Evolutionary conservation across 176 grass and related monocot genomes (phyloP).

Genomic region (Hyparrhenia diplandra): DNA sequence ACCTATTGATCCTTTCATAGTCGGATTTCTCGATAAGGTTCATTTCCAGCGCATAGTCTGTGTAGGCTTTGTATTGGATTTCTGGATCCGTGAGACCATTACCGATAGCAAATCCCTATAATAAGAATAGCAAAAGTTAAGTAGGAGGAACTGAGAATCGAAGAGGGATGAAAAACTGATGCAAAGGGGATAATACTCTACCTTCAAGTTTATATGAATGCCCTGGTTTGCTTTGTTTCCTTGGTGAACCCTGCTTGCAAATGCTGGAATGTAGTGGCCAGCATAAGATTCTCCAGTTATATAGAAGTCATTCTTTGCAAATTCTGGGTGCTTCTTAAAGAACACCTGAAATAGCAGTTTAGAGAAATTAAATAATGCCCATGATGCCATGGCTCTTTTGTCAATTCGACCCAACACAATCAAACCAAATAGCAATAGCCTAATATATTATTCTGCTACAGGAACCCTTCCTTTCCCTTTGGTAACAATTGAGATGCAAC

Average conservation of each 20-base stretch:
- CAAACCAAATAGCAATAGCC: not conserved
- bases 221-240: conserved; percentile 89
- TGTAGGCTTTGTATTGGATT: conserved; percentile 98
- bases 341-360: conserved; percentile 52
- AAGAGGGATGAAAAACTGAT: not conserved
- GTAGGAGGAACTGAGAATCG: not conserved
- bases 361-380: not conserved
- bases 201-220: conserved; percentile 92
- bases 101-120: conserved; percentile 90
- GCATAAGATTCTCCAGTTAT: conserved; percentile 98
- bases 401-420: not conserved
- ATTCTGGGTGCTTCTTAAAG: conserved; percentile 81
- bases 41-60: conserved; percentile 89
- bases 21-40: conserved; percentile 77
- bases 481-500: not conserved
- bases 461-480: not conserved
- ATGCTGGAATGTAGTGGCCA: conserved; percentile 96
- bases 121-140: not conserved
- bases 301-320: conserved; percentile 70
- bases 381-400: not conserved
- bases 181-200: not conserved
- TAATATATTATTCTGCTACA: not conserved
- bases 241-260: conserved; percentile 76
- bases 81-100: conserved; percentile 90
- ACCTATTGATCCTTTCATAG: conserved; percentile 79